phyloP scores from a whole-genome alignment of 2,329 filamentous ascomycete species.

The Aspergillus aculeatinus region DNA sequence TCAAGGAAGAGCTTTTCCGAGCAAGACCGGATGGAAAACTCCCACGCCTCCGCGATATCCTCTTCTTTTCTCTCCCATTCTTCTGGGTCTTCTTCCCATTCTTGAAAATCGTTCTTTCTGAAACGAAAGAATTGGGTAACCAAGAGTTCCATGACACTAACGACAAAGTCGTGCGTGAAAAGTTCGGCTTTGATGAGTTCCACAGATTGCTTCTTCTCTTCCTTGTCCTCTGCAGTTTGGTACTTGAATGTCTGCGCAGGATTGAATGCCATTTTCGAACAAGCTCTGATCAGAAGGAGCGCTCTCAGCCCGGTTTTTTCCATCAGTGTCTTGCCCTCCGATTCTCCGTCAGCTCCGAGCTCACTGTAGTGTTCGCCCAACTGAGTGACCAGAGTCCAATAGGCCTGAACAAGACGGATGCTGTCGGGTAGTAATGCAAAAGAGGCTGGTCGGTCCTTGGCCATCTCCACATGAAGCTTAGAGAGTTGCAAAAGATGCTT shows the following conservation, averaged over 20 bases:
- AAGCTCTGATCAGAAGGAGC: conserved; percentile 76
- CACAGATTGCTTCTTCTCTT: conserved; percentile 71
- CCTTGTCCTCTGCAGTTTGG: conserved; percentile 69
- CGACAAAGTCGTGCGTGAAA: conserved; percentile 72
- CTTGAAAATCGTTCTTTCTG: conserved; percentile 76
- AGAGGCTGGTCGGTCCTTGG: conserved; percentile 72
- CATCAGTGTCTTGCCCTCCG: conserved; percentile 57
- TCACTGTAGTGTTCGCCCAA: conserved; percentile 68
- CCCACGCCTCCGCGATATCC: conserved; percentile 78
- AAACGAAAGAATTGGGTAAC: conserved; percentile 89
- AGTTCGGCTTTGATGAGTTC: conserved; percentile 70
- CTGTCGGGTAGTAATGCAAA: conserved; percentile 82
- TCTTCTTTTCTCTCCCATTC: conserved; percentile 94
- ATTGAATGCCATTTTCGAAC: conserved; percentile 79
- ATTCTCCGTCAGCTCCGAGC: conserved; percentile 45
- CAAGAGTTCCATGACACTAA: conserved; percentile 78
- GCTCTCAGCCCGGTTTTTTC: conserved; percentile 83
- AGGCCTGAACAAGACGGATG: conserved; percentile 71
- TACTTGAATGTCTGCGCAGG: conserved; percentile 82
- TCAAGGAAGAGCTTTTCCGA: conserved; percentile 93
- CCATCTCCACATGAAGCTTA: conserved; percentile 88
- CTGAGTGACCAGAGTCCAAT: conserved; percentile 78
- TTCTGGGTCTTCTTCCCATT: conserved; percentile 93
- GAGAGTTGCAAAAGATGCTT: conserved; percentile 88
- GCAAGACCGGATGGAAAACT: conserved; percentile 88